phyloP scores from a whole-genome alignment of 805 yeast genomes.

The Teunomyces pallodes region DNA sequence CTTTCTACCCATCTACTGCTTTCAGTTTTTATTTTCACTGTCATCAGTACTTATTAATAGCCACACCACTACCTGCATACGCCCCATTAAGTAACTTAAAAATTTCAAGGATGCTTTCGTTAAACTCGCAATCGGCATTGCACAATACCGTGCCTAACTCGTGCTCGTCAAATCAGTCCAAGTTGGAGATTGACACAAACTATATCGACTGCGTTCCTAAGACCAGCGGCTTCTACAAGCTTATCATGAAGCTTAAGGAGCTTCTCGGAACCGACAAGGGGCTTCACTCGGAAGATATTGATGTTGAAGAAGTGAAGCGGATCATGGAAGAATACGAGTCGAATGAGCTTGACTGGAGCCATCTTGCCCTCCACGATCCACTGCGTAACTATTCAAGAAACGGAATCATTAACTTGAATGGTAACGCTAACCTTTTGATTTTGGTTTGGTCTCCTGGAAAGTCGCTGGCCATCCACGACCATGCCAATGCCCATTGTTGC shows the following conservation, averaged over 20 bases:
- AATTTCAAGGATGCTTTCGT: not conserved
- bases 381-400: constrained; percentile 56
- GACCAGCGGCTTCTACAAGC: constrained; percentile 14
- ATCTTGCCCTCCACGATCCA: constrained; percentile 54
- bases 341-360: constrained; percentile 53
- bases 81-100: too few species aligned
- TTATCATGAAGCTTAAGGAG: constrained; percentile 26
- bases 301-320: constrained; percentile 44
- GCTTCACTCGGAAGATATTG: constrained; percentile 47
- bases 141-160: not conserved
- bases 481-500: constrained; percentile 73
- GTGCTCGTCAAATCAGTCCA: constrained; percentile 1
- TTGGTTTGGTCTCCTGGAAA: constrained; percentile 71
- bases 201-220: constrained; percentile 1
- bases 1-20: not conserved
- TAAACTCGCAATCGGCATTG: constrained; percentile 1
- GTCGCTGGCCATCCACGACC: constrained; percentile 68
- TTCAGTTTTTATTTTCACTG: too few species aligned
- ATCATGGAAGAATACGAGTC: constrained; percentile 50
- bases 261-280: constrained; percentile 32
- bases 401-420: constrained; percentile 72
- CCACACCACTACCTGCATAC: not conserved
- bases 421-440: constrained; percentile 63
- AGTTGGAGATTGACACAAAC: constrained; percentile 2
- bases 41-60: too few species aligned